Percentiles rank a stretch among this genome's conserved stretches.
Evolutionary conservation across 164 flowering plant genomes (phyloP).

Genomic region (Buxus sempervirens): DNA sequence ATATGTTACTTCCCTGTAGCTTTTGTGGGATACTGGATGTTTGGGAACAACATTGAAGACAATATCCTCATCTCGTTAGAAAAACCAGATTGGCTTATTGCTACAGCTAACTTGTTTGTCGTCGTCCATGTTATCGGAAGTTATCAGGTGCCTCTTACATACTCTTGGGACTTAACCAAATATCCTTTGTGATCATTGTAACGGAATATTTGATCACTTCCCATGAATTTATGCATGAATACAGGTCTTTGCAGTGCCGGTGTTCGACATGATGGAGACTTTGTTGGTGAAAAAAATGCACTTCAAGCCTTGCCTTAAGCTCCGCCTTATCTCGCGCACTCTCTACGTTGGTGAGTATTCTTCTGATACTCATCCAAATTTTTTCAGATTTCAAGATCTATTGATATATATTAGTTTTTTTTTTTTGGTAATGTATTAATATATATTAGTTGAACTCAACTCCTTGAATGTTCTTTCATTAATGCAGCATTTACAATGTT

Average conservation of each 20-base stretch:
- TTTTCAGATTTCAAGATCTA: too few species aligned
- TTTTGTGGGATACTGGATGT: conserved; percentile 33
- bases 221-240: not conserved
- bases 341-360: conserved; percentile 40
- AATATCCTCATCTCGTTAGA: conserved; percentile 42
- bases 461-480: not conserved
- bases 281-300: conserved; percentile 35
- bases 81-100: conserved; percentile 51
- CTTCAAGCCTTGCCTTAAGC: conserved; percentile 32
- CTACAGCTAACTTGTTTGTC: conserved; percentile 49
- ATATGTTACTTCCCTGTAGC: conserved; percentile 60
- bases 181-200: too few species aligned
- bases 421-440: not conserved
- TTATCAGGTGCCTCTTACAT: conserved; percentile 36
- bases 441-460: not conserved
- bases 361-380: not conserved
- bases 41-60: conserved; percentile 46
- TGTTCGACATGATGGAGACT: conserved; percentile 61
- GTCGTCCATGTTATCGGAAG: conserved; percentile 55
- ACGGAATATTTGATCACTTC: not conserved
- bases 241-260: conserved; percentile 55
- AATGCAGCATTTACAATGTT: conserved; percentile 20
- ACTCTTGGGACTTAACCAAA: not conserved
- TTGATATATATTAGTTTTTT: conserved; percentile 41
- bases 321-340: conserved; percentile 41